Conservation (phyloP, 139 green algal species). For the Raphidocelis subcapitata region DNA sequence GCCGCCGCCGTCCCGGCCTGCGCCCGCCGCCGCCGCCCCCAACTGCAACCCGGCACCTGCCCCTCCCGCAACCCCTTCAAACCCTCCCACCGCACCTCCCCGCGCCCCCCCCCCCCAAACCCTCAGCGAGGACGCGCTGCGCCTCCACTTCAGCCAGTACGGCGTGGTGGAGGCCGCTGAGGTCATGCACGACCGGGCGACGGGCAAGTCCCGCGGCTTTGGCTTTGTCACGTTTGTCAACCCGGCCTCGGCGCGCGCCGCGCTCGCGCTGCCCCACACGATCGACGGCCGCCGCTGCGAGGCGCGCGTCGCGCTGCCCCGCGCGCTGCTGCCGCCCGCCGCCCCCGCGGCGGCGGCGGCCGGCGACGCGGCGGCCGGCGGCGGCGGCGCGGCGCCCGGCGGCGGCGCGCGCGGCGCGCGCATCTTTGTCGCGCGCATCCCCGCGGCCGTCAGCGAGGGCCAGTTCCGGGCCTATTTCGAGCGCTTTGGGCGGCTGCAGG, state of each 20-base stretch:
- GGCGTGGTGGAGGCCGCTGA: slow-evolving; percentile 66
- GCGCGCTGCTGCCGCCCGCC: slow-evolving; percentile 34
- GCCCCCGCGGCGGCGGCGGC: too few relatives aligned
- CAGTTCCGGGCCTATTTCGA: slow-evolving; percentile 88
- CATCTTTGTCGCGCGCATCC: slow-evolving; percentile 90
- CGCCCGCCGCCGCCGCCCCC: too few relatives aligned
- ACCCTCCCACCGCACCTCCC: background rate
- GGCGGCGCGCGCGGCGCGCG: slow-evolving; percentile 53
- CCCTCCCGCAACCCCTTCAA: too few relatives aligned
- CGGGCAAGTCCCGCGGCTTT: slow-evolving; percentile 44
- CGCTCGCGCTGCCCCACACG: slow-evolving; percentile 47
- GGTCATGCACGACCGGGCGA: slow-evolving; percentile 76
- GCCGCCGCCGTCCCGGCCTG: too few relatives aligned
- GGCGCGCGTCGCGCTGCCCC: slow-evolving; percentile 75
- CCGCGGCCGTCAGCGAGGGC: slow-evolving; percentile 66
- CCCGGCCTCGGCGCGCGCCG: slow-evolving; percentile 38
- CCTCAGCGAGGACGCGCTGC: slow-evolving; percentile 63
- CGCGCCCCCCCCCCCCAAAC: too few relatives aligned
- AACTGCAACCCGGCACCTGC: too few relatives aligned
- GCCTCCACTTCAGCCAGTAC: slow-evolving; percentile 75
- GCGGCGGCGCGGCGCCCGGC: too few relatives aligned
- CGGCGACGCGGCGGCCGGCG: too few relatives aligned
- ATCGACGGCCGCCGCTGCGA: slow-evolving; percentile 79
- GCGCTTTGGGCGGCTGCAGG: slow-evolving; percentile 75
- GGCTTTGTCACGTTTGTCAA: slow-evolving; percentile 71